These are phyloP conservation scores for Lipomyces chichibuensis DNA, from an alignment of 805 yeast genomes.

Conservation along the genomic window DNA sequence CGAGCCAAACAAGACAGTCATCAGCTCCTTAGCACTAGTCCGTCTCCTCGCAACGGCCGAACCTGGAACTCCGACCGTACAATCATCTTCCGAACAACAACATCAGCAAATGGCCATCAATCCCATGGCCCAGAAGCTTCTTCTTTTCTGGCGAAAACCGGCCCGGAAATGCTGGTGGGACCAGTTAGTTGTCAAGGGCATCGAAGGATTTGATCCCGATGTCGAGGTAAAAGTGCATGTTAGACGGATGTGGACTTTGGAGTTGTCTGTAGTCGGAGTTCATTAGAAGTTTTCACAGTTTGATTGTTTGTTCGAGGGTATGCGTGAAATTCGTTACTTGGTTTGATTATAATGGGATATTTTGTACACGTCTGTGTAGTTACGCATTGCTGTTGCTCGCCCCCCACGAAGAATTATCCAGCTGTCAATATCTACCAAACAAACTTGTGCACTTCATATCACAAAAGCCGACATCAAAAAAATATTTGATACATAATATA, in stretches of 20 bases:
- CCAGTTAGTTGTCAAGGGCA: slow-evolving; percentile 45
- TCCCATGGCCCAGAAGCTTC: slow-evolving; percentile 58
- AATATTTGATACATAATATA: neutral
- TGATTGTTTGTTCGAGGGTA: neutral
- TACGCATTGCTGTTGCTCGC: too few relatives aligned
- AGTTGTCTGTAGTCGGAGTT: slow-evolving; percentile 85
- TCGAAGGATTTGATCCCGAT: slow-evolving; percentile 42
- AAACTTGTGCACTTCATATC: too few relatives aligned
- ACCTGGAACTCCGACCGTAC: neutral
- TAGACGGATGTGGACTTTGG: slow-evolving; percentile 96
- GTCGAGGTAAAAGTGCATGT: slow-evolving; percentile 71
- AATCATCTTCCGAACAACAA: neutral
- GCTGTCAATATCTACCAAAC: too few relatives aligned
- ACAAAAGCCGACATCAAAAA: too few relatives aligned
- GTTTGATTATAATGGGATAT: neutral
- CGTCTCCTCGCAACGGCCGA: slow-evolving; percentile 42
- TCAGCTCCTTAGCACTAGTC: slow-evolving; percentile 77
- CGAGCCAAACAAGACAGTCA: slow-evolving; percentile 85
- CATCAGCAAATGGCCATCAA: slow-evolving; percentile 12
- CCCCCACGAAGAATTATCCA: too few relatives aligned
- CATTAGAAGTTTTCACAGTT: slow-evolving; percentile 46
- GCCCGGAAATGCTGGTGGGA: slow-evolving; percentile 99
- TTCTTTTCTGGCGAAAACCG: slow-evolving; percentile 95
- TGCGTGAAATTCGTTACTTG: neutral
- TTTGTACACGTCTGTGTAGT: neutral